Percentiles rank a stretch among this genome's conserved stretches.
phyloP scores from a whole-genome alignment of 1,284 basidiomycete species.

The Singerocomus rubriflavus region DNA sequence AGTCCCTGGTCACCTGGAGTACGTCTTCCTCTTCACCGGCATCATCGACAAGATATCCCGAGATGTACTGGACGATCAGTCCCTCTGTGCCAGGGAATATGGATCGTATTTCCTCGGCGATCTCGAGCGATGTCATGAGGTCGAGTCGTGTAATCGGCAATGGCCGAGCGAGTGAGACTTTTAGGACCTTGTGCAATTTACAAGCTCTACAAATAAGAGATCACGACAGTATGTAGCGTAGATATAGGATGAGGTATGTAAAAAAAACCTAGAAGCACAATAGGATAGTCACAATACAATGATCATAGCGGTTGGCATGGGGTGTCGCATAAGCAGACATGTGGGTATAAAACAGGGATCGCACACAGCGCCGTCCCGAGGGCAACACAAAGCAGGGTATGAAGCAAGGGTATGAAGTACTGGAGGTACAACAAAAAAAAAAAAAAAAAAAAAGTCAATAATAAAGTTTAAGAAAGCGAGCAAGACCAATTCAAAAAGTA shows the following conservation, averaged over 20 bases:
- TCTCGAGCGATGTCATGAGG: conserved; percentile 26
- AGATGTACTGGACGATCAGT: conserved; percentile 89
- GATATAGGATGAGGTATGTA: conserved; percentile 14
- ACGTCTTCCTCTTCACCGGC: conserved; percentile 91
- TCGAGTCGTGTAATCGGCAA: too few species aligned
- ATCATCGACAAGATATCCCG: conserved; percentile 91
- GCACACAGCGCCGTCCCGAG: background rate
- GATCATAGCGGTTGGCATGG: conserved; percentile 17
- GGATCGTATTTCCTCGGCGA: conserved; percentile 67
- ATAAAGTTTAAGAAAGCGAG: conserved; percentile 19
- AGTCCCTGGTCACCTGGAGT: conserved; percentile 71
- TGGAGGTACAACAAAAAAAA: conserved; percentile 30
- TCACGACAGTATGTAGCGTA: conserved; percentile 26
- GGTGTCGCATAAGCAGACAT: conserved; percentile 20
- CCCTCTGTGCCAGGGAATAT: conserved; percentile 89
- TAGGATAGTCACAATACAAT: conserved; percentile 27
- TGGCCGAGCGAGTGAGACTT: too few species aligned
- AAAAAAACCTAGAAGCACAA: conserved; percentile 25
- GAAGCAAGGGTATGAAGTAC: conserved; percentile 19
- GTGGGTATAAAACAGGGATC: conserved; percentile 20
- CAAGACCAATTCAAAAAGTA: conserved; percentile 44
- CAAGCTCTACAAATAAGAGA: background rate
- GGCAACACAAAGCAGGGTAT: conserved; percentile 19
- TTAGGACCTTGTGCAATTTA: background rate
- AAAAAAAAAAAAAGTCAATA: conserved; percentile 23